Conservation (phyloP, 2,329 filamentous ascomycete species). For the Neonectria punicea region DNA sequence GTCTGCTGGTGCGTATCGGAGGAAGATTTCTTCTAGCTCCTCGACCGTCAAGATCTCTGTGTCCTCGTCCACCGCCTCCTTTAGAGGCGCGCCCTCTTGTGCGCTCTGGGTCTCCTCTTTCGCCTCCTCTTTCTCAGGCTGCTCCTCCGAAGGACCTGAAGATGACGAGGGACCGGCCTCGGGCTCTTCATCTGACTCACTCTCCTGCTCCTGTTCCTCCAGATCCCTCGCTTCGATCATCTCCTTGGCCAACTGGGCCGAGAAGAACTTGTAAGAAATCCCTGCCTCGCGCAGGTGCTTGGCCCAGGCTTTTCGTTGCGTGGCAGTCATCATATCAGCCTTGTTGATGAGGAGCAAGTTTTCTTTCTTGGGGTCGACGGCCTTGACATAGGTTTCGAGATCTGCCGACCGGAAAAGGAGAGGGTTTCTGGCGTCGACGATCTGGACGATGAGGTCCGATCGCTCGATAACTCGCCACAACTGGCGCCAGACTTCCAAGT, state of each 20-base stretch:
- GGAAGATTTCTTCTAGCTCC: slow-evolving; percentile 89
- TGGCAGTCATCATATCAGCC: slow-evolving; percentile 96
- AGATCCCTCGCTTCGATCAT: slow-evolving; percentile 78
- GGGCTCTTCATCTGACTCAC: slow-evolving; percentile 55
- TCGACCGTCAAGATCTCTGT: slow-evolving; percentile 91
- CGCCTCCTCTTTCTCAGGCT: slow-evolving; percentile 26
- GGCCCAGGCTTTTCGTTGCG: slow-evolving; percentile 86
- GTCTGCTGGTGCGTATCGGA: slow-evolving; percentile 72
- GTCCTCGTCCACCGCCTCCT: slow-evolving; percentile 62
- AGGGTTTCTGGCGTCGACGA: slow-evolving; percentile 96
- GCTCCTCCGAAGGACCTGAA: slow-evolving; percentile 35
- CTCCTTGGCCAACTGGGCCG: slow-evolving; percentile 90
- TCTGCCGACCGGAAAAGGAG: slow-evolving; percentile 94
- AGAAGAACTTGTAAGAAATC: slow-evolving; percentile 97
- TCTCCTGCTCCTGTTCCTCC: slow-evolving; percentile 47
- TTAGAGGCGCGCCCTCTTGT: slow-evolving; percentile 36
- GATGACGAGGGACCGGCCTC: slow-evolving; percentile 33
- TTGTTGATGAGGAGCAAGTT: slow-evolving; percentile 97
- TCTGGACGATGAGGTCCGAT: slow-evolving; percentile 95
- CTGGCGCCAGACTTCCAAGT: slow-evolving; percentile 97
- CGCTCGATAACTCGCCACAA: slow-evolving; percentile 98
- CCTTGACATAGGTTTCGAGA: slow-evolving; percentile 92
- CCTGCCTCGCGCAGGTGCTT: slow-evolving; percentile 82
- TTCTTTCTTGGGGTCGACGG: slow-evolving; percentile 86
- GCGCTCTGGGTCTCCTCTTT: slow-evolving; percentile 41